Percentiles rank a stretch among this genome's conserved stretches.
These are phyloP conservation scores for Cladosporium sp. DNA, from an alignment of 2,329 filamentous ascomycete species.

Conservation along the genomic window DNA sequence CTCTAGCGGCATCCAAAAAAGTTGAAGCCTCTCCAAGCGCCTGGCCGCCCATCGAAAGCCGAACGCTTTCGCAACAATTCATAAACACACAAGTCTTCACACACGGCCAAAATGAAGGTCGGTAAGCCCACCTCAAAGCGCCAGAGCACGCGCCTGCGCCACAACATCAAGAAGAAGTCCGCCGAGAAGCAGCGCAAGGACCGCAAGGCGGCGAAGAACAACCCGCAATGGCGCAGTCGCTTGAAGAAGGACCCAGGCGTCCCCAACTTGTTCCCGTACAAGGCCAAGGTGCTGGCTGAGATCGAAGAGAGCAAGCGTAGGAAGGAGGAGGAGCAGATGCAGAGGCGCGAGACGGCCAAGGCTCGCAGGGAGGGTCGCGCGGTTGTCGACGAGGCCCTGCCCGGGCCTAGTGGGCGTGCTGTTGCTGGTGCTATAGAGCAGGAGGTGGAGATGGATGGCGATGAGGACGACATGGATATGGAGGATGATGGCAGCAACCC, in stretches of 20 bases:
- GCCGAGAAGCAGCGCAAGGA: slow-evolving; percentile 85
- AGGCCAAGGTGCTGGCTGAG: slow-evolving; percentile 88
- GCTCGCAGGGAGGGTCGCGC: slow-evolving; percentile 33
- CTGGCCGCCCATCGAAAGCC: too few relatives aligned
- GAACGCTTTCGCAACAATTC: too few relatives aligned
- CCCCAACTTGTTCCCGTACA: slow-evolving; percentile 95
- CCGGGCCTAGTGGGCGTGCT: slow-evolving; percentile 33
- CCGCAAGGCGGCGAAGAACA: slow-evolving; percentile 87
- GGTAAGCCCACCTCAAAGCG: slow-evolving; percentile 85
- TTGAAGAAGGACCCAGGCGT: slow-evolving; percentile 98
- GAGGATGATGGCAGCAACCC: slow-evolving; percentile 69
- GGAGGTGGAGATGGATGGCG: slow-evolving; percentile 47
- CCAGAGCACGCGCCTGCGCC: slow-evolving; percentile 75
- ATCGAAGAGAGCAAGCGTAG: slow-evolving; percentile 80
- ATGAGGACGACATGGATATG: slow-evolving; percentile 50
- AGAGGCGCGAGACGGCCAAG: slow-evolving; percentile 62
- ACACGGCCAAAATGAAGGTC: slow-evolving; percentile 26
- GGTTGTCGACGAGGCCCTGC: slow-evolving; percentile 26
- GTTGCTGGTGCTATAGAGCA: slow-evolving; percentile 36
- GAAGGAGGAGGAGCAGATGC: slow-evolving; percentile 73
- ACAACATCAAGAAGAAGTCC: slow-evolving; percentile 94
- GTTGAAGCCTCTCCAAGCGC: too few relatives aligned
- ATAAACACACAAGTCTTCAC: too few relatives aligned
- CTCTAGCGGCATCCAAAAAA: too few relatives aligned
- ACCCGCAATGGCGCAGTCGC: slow-evolving; percentile 91